Evolutionary conservation across 768 basidiomycete genomes (phyloP), one percentile per base, ranked within the genome.

Genomic region (Sporobolomyces pararoseus): DNA sequence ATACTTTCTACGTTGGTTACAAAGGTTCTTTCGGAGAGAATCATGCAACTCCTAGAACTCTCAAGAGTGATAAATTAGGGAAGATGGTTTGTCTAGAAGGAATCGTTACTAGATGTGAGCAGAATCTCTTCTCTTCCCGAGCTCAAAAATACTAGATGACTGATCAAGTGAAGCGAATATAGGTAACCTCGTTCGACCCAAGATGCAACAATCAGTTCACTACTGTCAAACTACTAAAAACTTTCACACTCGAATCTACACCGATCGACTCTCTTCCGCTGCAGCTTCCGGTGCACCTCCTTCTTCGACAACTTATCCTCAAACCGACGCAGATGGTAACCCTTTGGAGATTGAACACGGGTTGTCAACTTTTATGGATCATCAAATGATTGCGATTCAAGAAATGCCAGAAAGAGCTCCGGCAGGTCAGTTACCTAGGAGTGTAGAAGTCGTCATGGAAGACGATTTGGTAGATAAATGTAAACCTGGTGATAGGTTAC

Each of bases 401-500:
- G 96, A 99, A 78, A 98, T 99, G 95, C 96, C 96, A 4, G 96
- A 99, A 81, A 87, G 96, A 29, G 94, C 96, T 19, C 96, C 96
- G 31, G 90, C 96, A 51, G 96, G 96, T 34, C 95, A 97, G 79
- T 83, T 99, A 34, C 96, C 96, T 52, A 85, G 96, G 55, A 94
- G 93, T 76, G 93, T 92, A 42, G 96, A 99, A 79, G 89, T 98
- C 61, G 90, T 97, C 52, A 81, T 97, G 72, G 95, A 96, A 75
- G 94, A 96, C 72, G 96, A 99, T 79, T 82, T 98, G 58, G 96
- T 99, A 37, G 96, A 99, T 81, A 88, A 86, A 77, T 96, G 92
- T 79, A 99, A 99, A 80, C 95, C 96, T 9, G 96, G 96, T 47
- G 96, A 99, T 80, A 87, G 96, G 61, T 90, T 98, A 53, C 96